Evolutionary conservation across 2,329 filamentous ascomycete genomes (phyloP).

Genomic region (Coniochaeta hoffmannii): DNA sequence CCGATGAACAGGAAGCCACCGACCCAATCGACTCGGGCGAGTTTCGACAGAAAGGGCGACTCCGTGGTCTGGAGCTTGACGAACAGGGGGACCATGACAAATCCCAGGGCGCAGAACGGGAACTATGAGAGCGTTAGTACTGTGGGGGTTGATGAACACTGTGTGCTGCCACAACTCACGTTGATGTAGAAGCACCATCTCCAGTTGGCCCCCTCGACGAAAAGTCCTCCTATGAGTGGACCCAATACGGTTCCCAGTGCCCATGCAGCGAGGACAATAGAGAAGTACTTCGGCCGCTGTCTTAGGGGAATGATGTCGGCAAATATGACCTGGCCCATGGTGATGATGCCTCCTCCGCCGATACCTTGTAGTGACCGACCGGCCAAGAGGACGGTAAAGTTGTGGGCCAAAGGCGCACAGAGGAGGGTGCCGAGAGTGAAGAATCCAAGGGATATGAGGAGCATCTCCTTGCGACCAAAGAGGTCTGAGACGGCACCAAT

Average conservation of each 20-base stretch:
- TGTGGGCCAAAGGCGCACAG: constrained; percentile 25
- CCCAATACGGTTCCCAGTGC: constrained; percentile 32
- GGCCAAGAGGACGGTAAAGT: constrained; percentile 25
- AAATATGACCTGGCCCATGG: constrained; percentile 30
- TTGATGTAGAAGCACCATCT: constrained; percentile 42
- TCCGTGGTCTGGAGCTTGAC: constrained; percentile 28
- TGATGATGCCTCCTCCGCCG: constrained; percentile 33
- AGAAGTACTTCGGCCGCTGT: constrained; percentile 32
- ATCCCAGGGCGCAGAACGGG: constrained; percentile 31
- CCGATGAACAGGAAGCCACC: constrained; percentile 37
- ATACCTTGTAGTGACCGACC: constrained; percentile 32
- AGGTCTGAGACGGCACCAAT: constrained; percentile 34
- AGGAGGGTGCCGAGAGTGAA: constrained; percentile 36
- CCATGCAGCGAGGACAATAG: constrained; percentile 28
- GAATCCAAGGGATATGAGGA: constrained; percentile 32
- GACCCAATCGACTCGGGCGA: constrained; percentile 34
- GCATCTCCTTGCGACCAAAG: constrained; percentile 37
- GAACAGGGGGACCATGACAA: constrained; percentile 31
- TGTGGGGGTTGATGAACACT: no score
- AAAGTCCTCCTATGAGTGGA: constrained; percentile 29
- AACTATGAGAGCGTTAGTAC: constrained; percentile 12
- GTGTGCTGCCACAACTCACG: constrained; percentile 1
- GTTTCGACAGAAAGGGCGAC: constrained; percentile 23
- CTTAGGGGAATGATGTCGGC: constrained; percentile 34
- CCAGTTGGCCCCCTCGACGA: constrained; percentile 31